phyloP scores from a whole-genome alignment of 768 basidiomycete genomes.

The Holtermanniella nyarrowii region DNA sequence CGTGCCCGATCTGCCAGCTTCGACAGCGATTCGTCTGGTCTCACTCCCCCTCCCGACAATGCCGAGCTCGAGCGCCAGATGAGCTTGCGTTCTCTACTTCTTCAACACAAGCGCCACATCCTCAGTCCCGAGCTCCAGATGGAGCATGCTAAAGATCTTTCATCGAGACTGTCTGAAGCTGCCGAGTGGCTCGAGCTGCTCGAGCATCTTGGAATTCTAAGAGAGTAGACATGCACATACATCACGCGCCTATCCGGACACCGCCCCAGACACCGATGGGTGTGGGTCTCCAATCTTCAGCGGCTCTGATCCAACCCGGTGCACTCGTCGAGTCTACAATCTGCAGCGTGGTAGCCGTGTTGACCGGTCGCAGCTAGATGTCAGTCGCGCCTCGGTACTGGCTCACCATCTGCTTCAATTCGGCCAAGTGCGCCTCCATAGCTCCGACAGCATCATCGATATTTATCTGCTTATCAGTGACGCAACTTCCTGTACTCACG shows the following conservation, averaged over 20 bases:
- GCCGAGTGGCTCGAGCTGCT: not conserved
- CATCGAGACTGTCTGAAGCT: not conserved
- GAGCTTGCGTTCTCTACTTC: not conserved
- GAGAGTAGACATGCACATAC: too few relatives aligned
- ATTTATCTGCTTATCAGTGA: too few relatives aligned
- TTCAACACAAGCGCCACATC: not conserved
- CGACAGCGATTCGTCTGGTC: not conserved
- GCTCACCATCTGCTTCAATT: not conserved
- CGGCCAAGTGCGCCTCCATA: not conserved
- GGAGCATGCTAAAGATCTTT: not conserved
- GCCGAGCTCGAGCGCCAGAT: not conserved
- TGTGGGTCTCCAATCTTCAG: conserved; percentile 9
- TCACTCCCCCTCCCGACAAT: not conserved
- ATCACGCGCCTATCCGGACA: too few relatives aligned
- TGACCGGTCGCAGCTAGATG: not conserved
- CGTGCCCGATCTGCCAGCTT: not conserved
- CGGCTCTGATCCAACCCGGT: not conserved
- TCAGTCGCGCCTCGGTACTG: too few relatives aligned
- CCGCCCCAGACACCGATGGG: conserved; percentile 12
- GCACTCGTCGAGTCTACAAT: not conserved
- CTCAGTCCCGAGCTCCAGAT: not conserved
- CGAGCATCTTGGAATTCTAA: not conserved
- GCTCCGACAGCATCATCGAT: not conserved
- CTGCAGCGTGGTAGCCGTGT: not conserved
- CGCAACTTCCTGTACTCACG: too few relatives aligned